Evolutionary conservation across 352 stramenopile species (phyloP).

Genomic region (Pythium graminicola): DNA sequence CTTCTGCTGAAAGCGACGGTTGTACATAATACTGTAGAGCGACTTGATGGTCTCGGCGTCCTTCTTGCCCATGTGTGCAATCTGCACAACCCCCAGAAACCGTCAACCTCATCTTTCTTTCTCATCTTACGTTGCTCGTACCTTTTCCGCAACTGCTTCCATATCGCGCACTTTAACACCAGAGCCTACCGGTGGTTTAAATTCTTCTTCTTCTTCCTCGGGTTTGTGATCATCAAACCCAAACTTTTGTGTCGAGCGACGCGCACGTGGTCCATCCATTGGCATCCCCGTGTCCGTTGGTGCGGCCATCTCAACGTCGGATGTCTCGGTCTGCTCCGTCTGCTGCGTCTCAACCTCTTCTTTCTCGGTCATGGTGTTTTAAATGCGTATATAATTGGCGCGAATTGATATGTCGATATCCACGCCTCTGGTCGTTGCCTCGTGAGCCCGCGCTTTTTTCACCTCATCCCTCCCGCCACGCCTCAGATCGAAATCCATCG

Average conservation of each 20-base stretch:
- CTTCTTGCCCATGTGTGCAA: constrained; percentile 65
- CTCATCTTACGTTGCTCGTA: constrained; percentile 10
- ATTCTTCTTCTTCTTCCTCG: constrained; percentile 46
- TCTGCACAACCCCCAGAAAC: constrained; percentile 19
- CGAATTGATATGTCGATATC: neutral
- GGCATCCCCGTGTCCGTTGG: neutral
- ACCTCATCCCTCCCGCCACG: too few species aligned
- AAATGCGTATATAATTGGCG: neutral
- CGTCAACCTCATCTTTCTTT: neutral
- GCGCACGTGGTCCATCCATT: constrained; percentile 37
- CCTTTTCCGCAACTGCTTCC: constrained; percentile 39
- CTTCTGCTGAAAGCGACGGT: constrained; percentile 68
- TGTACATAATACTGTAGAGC: constrained; percentile 79
- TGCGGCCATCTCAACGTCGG: neutral
- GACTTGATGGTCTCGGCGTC: constrained; percentile 63
- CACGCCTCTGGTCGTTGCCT: neutral
- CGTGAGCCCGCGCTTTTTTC: constrained; percentile 14
- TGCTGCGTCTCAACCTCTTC: constrained; percentile 3
- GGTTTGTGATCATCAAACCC: constrained; percentile 37
- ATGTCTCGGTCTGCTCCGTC: constrained; percentile 2
- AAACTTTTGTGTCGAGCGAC: constrained; percentile 61
- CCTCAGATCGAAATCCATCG: too few species aligned
- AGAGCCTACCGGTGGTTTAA: constrained; percentile 44
- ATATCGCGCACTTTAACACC: constrained; percentile 65
- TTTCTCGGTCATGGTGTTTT: neutral